phyloP scores from a whole-genome alignment of 768 basidiomycete genomes.

The Lepiota venenata region DNA sequence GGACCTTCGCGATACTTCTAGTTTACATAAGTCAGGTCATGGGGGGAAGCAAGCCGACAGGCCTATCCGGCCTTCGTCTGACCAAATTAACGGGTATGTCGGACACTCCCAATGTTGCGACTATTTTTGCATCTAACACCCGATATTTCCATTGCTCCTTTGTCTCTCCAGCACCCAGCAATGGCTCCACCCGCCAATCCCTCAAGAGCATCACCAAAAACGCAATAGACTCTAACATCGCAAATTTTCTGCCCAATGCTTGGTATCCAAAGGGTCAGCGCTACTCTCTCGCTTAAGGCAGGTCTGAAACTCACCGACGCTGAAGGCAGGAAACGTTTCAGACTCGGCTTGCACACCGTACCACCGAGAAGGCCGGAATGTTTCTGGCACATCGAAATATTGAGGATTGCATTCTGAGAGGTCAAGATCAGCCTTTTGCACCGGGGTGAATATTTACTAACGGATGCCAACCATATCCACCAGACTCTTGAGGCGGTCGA shows the following conservation, averaged over 20 bases:
- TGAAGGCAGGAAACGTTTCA: conserved; percentile 44
- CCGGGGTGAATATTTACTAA: conserved; percentile 24
- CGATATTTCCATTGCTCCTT: conserved; percentile 32
- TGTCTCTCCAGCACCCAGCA: conserved; percentile 36
- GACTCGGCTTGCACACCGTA: conserved; percentile 37
- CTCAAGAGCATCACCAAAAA: conserved; percentile 50
- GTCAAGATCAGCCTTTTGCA: neutral
- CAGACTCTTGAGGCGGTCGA: conserved; percentile 24
- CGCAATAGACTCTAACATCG: conserved; percentile 46
- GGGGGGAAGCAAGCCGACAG: no score
- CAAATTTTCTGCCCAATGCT: conserved; percentile 55
- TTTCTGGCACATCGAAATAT: conserved; percentile 45
- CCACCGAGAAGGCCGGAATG: conserved; percentile 51
- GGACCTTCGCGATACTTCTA: no score
- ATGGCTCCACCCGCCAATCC: conserved; percentile 50
- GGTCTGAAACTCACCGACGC: conserved; percentile 30
- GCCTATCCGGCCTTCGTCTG: conserved; percentile 17
- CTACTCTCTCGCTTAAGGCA: neutral
- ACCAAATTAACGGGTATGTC: conserved; percentile 31
- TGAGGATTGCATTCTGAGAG: conserved; percentile 46
- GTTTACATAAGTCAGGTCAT: no score
- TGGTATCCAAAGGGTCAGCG: conserved; percentile 11
- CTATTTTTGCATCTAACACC: conserved; percentile 33
- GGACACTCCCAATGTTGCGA: conserved; percentile 31
- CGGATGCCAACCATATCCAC: conserved; percentile 49